Evolutionary conservation across 441 rosid species (phyloP).

Genomic region (Euphorbia schlechtendalii): DNA sequence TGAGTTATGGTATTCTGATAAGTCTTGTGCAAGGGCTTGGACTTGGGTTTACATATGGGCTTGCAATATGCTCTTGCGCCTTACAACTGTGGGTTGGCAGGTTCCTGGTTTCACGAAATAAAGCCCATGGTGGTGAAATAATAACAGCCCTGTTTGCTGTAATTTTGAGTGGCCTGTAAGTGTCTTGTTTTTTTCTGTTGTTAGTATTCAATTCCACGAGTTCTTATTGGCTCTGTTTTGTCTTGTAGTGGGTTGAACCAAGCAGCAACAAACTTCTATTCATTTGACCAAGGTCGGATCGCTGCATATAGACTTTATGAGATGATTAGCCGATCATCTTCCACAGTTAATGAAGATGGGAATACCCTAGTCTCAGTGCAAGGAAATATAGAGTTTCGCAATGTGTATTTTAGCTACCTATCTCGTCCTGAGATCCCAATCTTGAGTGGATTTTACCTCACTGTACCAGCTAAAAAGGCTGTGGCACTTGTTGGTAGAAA

Average conservation of each 20-base stretch:
- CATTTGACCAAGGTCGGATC: conserved; percentile 98
- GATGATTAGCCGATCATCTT: conserved; percentile 94
- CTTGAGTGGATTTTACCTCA: conserved; percentile 94
- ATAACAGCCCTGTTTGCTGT: conserved; percentile 89
- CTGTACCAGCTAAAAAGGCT: conserved; percentile 92
- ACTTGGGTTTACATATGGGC: conserved; percentile 98
- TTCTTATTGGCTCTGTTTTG: conserved; percentile 21
- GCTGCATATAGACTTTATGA: conserved; percentile 97
- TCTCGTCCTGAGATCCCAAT: conserved; percentile 98
- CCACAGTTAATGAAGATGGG: conserved; percentile 70
- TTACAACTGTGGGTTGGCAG: conserved; percentile 97
- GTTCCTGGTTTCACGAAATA: conserved; percentile 52
- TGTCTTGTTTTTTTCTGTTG: conserved; percentile 24
- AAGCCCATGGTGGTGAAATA: conserved; percentile 93
- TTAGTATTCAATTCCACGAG: conserved; percentile 14
- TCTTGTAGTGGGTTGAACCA: conserved; percentile 84
- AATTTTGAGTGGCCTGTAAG: conserved; percentile 99
- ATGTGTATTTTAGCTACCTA: conserved; percentile 95
- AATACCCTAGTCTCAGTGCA: conserved; percentile 46
- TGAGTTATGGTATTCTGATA: conserved; percentile 90
- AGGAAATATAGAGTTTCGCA: conserved; percentile 96
- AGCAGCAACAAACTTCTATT: conserved; percentile 96
- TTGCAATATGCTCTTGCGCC: conserved; percentile 98
- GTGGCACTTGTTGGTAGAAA: conserved; percentile 99
- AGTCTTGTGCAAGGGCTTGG: conserved; percentile 99